Base-by-base conservation (phyloP, 2,329 filamentous ascomycete genomes). In the Aspergillus floridensis region DNA sequence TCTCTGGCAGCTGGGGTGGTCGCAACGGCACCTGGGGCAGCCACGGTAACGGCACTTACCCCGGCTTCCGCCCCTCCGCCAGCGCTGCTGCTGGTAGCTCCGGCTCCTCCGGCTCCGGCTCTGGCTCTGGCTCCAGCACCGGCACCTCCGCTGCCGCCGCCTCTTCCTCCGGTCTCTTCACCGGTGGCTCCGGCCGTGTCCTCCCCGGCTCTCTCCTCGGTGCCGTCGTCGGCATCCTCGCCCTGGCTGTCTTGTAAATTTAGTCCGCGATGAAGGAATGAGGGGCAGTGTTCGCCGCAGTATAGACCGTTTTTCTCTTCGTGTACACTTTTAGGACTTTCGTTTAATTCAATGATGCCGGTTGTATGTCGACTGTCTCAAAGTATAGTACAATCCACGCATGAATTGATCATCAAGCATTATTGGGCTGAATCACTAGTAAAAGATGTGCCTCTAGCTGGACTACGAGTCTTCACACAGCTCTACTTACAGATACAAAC, bases 181-280 rank as follows among this genome's bases (percentile, higher is more conserved):
- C 60, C 32, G 56, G 58, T 51, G 53, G 52, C 55, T 63, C 63
- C 41, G 58, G 16, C 53, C 52, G 56, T 16, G 38, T 44, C 32
- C 55, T 66, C 26, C 60, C 64, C 19, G 58, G 60, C 59, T 66
- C 64, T 32, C 53, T 65, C 47, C 58, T 62, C 53, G 59, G 61
- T 22, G 61, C 59, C 11, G 59, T 55, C 3, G 38, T 63, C 29
- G 59, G 59, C 53, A 53, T 58, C 47, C 56, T 50, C 14, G 49
- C 53, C 44, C 48, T 62, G n/a, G 57, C 54, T 46, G 44, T 50
- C n/a, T 47, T 59, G 49, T 62, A 57, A 59, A 53, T 19, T 10
- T 46, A 38, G 46, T 24, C 35, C 10, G 14, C 32, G 32, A 35
- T 12, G 11, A 16, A 35, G 32, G 26, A 29, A 35, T 16, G 12